phyloP scores from a whole-genome alignment of 495 filamentous ascomycete genomes.

The Penicillium desertorum region DNA sequence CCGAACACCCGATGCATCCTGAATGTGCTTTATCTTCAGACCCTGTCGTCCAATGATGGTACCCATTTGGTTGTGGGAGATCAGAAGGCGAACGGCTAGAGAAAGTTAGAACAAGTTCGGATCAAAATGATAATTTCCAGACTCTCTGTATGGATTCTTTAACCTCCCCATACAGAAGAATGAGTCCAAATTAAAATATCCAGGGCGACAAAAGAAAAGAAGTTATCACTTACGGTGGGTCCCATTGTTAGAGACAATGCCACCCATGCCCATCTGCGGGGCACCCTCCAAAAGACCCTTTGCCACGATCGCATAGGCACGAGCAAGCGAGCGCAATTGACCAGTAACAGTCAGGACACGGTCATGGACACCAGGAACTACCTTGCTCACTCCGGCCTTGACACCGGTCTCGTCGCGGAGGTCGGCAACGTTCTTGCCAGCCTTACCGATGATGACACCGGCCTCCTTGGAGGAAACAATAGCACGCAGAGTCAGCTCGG shows the following conservation, averaged over 20 bases:
- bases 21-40: constrained; percentile 98
- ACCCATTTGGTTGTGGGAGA: constrained; percentile 99
- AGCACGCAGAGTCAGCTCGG: constrained; percentile 88
- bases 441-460: constrained; percentile 97
- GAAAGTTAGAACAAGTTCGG: constrained; percentile 29
- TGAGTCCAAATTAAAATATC: not conserved
- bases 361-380: constrained; percentile 94
- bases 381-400: constrained; percentile 97
- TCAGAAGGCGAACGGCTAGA: constrained; percentile 90
- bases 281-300: constrained; percentile 89
- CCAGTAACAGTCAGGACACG: constrained; percentile 94
- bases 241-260: constrained; percentile 75
- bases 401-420: constrained; percentile 96
- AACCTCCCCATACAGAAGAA: not conserved
- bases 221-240: constrained; percentile 78
- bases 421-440: constrained; percentile 96
- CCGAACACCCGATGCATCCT: constrained; percentile 92
- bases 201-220: not conserved
- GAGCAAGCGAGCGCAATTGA: constrained; percentile 76
- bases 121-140: not conserved
- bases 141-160: not conserved
- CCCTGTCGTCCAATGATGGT: constrained; percentile 97
- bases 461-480: constrained; percentile 99
- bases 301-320: constrained; percentile 90
- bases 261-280: constrained; percentile 92